Percentiles rank a stretch among this genome's conserved stretches.
These are phyloP conservation scores for Diplodia seriata DNA, from an alignment of 2,329 filamentous ascomycete species.

Conservation along the genomic window DNA sequence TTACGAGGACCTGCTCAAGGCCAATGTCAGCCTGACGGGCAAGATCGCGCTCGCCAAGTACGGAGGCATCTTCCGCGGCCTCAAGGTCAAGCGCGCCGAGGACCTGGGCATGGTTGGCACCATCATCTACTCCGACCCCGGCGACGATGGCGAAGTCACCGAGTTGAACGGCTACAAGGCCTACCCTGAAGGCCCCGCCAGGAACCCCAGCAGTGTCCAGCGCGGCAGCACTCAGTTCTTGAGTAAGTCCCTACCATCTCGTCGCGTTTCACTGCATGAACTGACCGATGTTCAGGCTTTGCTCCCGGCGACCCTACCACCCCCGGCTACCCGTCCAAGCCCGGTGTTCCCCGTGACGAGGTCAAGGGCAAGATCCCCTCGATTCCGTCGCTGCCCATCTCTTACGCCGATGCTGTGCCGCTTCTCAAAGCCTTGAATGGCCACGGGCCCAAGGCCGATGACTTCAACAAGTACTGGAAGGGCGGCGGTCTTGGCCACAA, in stretches of 20 bases:
- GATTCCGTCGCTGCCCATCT: constrained; percentile 91
- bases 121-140: constrained; percentile 86
- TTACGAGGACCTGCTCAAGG: constrained; percentile 78
- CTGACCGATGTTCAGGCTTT: constrained; percentile 53
- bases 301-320: constrained; percentile 82
- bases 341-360: constrained; percentile 78
- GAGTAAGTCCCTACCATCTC: constrained; percentile 43
- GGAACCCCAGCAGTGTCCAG: constrained; percentile 88
- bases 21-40: constrained; percentile 77
- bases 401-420: constrained; percentile 83
- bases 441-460: constrained; percentile 77
- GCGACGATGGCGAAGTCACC: constrained; percentile 82
- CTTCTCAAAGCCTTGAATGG: constrained; percentile 91
- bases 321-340: constrained; percentile 90
- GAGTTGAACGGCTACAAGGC: constrained; percentile 78
- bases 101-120: constrained; percentile 88
- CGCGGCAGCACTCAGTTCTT: constrained; percentile 77
- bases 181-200: constrained; percentile 86
- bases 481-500: constrained; percentile 77
- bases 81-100: constrained; percentile 92
- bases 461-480: constrained; percentile 76
- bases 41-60: constrained; percentile 91
- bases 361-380: constrained; percentile 74
- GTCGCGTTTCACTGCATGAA: background rate
- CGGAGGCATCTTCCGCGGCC: constrained; percentile 82